Evolutionary conservation across 352 stramenopile genomes (phyloP), one percentile per base, ranked within the genome.

Genomic region (Globisporangium okanoganense): DNA sequence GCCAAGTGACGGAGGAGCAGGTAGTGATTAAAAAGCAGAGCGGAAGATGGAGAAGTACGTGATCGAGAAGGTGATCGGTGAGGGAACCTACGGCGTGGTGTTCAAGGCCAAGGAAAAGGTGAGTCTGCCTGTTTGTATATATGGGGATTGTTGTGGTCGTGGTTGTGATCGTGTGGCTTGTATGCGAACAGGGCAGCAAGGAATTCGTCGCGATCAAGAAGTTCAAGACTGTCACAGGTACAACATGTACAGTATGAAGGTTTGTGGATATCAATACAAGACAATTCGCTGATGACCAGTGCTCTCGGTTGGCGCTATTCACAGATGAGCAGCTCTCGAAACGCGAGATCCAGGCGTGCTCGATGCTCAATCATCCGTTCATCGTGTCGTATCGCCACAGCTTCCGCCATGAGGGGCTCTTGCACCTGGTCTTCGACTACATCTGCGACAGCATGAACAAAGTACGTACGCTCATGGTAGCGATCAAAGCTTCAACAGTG

Each of bases 321-420:
- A 56, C 58, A 90, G 84, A 91, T 63, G 82, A 94, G 38, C 75
- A 87, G 51, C 59, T 92, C 27, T 91, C 82, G 0, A 90, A 85
- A 67, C 79, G 85, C 25, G 85, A 94, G 66, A 82, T 94, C 56
- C 85, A 92, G 56, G 81, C 79, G 24, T 92, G 82, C 51, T 90
- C 85, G 18, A 94, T 92, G 82, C 76, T 94, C 13, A 92, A 67
- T 43, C 85, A 94, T 31, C 73, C 80, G 31, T 78, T 85, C 49
- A 94, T 94, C 54, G 82, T 94, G n/a, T 85, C 77, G 1, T 92
- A 91, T 59, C 85, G 85, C 48, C 73, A 90, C 64, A 90, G 80
- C 36, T 94, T 94, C 61, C 82, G 85, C 0, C 76, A 89, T 45
- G 85, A 94, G 29, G 85, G 85, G 9, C 59, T 88, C 7, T 61